Evolutionary conservation across 805 yeast genomes (phyloP).

Genomic region (Spathaspora passalidarum): DNA sequence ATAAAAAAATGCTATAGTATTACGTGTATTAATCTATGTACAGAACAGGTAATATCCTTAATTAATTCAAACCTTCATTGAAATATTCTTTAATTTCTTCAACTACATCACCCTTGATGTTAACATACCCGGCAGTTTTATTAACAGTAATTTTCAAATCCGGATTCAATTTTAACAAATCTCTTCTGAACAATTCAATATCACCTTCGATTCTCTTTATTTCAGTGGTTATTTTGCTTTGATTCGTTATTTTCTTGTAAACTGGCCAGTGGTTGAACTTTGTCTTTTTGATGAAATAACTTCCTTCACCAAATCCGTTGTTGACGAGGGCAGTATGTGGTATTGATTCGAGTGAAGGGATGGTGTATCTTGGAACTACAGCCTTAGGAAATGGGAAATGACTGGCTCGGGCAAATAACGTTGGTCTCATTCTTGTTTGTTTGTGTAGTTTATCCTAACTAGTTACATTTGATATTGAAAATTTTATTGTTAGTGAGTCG

Average conservation of each 20-base stretch:
- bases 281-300: slow-evolving; percentile 49
- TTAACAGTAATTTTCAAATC: slow-evolving; percentile 40
- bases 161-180: slow-evolving; percentile 52
- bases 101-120: slow-evolving; percentile 40
- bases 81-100: slow-evolving; percentile 27
- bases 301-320: slow-evolving; percentile 32
- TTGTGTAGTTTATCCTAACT: too few relatives aligned
- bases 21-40: neutral
- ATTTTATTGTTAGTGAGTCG: neutral
- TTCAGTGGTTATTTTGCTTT: slow-evolving; percentile 65
- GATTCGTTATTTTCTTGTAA: slow-evolving; percentile 61
- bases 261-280: slow-evolving; percentile 76
- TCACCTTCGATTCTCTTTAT: slow-evolving; percentile 71
- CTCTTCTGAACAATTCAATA: slow-evolving; percentile 60
- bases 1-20: too few relatives aligned
- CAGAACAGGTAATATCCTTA: neutral
- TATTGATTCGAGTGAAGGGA: slow-evolving; percentile 28
- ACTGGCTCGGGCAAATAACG: neutral
- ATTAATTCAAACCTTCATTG: slow-evolving; percentile 11
- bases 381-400: neutral
- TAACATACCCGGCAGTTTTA: slow-evolving; percentile 31
- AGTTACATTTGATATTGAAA: neutral
- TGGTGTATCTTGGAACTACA: slow-evolving; percentile 17
- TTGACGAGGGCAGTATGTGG: slow-evolving; percentile 24
- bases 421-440: slow-evolving; percentile 22